Base-by-base conservation (phyloP, 257 asterid genomes). In the Hygrophila difformis region DNA sequence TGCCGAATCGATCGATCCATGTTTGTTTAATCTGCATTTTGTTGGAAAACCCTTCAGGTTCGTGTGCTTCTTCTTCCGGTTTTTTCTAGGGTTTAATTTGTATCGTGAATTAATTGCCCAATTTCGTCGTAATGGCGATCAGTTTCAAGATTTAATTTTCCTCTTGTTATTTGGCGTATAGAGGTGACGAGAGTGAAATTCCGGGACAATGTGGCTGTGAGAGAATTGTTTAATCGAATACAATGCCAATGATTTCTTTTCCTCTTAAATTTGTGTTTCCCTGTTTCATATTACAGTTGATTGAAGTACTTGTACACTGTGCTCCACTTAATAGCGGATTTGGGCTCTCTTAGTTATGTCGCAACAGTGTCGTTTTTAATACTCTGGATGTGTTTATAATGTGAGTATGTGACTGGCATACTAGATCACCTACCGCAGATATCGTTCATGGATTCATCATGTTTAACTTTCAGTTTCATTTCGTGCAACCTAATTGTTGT, bases 371-470 rank as follows among this genome's bases (percentile, higher is more conserved):
- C n/a, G n/a, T n/a, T n/a, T n/a, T n/a, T n/a, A n/a, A n/a, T n/a
- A n/a, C n/a, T n/a, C n/a, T n/a, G n/a, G n/a, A n/a, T n/a, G n/a
- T n/a, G n/a, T n/a, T n/a, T n/a, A n/a, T n/a, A n/a, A n/a, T n/a
- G n/a, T n/a, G n/a, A n/a, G n/a, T n/a, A n/a, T n/a, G 22, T 29
- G 13, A 49, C 47, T 46, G 26, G 16, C 22, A 28, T 23, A 44
- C 39, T 44, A 44, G 71, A 54, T 68, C 61, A 49, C 59, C 29
- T 34, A n/a, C n/a, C n/a, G n/a, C n/a, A n/a, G n/a, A n/a, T n/a
- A n/a, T n/a, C n/a, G n/a, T n/a, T n/a, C n/a, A n/a, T n/a, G n/a
- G n/a, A n/a, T n/a, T n/a, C n/a, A n/a, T n/a, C n/a, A n/a, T n/a
- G n/a, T n/a, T n/a, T 43, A 39, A 28, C 45, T 51, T 33, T 47